Base-by-base conservation (phyloP, 345 rosid genomes). In the Bruguiera sexangula region DNA sequence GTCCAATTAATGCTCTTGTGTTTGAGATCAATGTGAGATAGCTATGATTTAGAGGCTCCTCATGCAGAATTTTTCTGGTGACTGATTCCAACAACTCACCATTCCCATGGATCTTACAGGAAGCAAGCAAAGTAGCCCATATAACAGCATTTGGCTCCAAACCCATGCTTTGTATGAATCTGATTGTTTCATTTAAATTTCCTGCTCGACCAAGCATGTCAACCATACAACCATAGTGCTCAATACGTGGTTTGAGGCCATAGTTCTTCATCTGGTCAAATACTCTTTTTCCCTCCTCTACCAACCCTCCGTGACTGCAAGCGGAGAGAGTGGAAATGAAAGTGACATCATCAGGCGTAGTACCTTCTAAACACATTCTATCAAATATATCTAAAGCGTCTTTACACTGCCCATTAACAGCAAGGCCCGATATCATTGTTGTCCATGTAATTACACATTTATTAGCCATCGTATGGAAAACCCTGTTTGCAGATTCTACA, bases 181-280 rank as follows among this genome's bases (percentile, higher is more conserved):
- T 56, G 62, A 67, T 19, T 21, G 82, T 80, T 75, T 81, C 85
- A 50, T 75, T 66, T 50, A 78, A 55, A 74, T 22, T 69, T 30
- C 80, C 69, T 58, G 75, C 79, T 68, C 80, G 65, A 20, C 79
- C 81, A 69, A 79, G 74, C 75, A 79, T 75, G 69, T 79, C 83
- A 67, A 76, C 74, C 68, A 82, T 74, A 53, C 81, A 79, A 26
- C 85, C 78, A 54, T 71, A 82, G 63, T 74, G 85, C 75, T 79
- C 79, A 48, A 76, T 79, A 54, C 60, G 74, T 9, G 85, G 79
- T 65, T 67, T 26, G 29, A 78, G 67, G n/a, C 60, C 62, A 54
- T 60, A 80, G 48, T 76, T 32, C 30, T 48, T 48, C 16, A 76
- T 82, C 63, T 52, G 75, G 16, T 65, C 22, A 68, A 74, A 78